Base-by-base conservation (phyloP, 495 filamentous ascomycete species). In the Penicillium parvum region DNA sequence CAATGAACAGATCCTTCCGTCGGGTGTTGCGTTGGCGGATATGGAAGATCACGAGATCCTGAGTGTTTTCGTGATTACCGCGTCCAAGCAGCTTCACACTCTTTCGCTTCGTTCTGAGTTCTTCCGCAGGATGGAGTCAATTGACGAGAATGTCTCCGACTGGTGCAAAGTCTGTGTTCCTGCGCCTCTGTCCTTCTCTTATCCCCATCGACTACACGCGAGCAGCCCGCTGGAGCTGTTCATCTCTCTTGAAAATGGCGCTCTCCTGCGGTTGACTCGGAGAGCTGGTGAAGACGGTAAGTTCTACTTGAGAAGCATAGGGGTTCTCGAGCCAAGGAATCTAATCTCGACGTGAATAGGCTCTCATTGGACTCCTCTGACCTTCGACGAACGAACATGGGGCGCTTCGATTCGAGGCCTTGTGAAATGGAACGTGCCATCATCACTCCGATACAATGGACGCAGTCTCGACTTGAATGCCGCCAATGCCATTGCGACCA, bases 361-460 rank as follows among this genome's bases (percentile, higher is more conserved):
- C 17, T 75, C 74, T 2, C 61, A 69, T 14, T 96, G 89, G 90
- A 76, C 74, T 30, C 89, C 92, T 53, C 75, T 82, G 12, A 82
- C 84, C 30, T 88, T 87, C 52, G 84, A 84, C 60, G 86, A 88
- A 56, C 80, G 81, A 20, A 80, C 81, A 38, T 95, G 89, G 89
- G 74, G 75, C 10, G 69, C 84, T 32, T 82, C 82, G 18, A 65
- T 95, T 18, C 79, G 82, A 16, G 81, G 85, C 34, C 60, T 91
- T 7, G 74, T 95, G 15, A 74, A 78, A 16, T 89, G 85, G 74
- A 74, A 81, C 44, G 73, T 81, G 14, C 75, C 77, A 32, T 76
- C 81, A 37, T 82, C 77, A 3, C 67, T 90, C 25, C 74, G 73
- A 41, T 82, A 81, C 63, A 74, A 79, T 35, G 79, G 82, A 56